A percentile compares a stretch with the other conserved stretches of the same genome.
These are phyloP conservation scores for Colletotrichum eleusines DNA, from an alignment of 2,329 filamentous ascomycete genomes.

Conservation along the genomic window DNA sequence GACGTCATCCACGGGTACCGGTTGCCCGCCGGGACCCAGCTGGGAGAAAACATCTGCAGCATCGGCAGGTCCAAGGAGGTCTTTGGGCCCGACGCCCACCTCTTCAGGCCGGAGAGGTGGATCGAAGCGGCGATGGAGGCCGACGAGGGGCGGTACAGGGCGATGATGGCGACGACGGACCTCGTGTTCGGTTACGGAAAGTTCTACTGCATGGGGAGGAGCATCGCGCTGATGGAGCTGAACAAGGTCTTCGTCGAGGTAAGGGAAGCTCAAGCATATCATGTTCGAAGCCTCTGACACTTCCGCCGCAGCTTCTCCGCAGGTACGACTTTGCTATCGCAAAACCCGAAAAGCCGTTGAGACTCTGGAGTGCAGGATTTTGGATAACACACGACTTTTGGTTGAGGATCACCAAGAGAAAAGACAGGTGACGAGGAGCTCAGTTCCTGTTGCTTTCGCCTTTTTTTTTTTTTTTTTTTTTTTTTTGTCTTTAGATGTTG, in stretches of 20 bases:
- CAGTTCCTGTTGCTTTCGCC: fast-evolving
- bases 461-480: background rate
- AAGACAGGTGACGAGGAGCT: background rate
- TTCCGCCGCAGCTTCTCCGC: slow-evolving; percentile 41
- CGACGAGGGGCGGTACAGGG: slow-evolving; percentile 47
- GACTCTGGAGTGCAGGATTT: slow-evolving; percentile 42
- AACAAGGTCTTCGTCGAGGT: slow-evolving; percentile 60
- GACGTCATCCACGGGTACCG: slow-evolving; percentile 51
- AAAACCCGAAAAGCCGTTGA: slow-evolving; percentile 41
- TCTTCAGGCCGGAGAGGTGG: slow-evolving; percentile 63
- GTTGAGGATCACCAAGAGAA: slow-evolving; percentile 39
- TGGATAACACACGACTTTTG: slow-evolving; percentile 45
- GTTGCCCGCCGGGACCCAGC: slow-evolving; percentile 53
- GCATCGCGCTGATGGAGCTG: slow-evolving; percentile 58
- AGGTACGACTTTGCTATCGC: slow-evolving; percentile 44
- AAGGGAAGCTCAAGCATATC: slow-evolving; percentile 45
- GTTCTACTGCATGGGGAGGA: slow-evolving; percentile 58
- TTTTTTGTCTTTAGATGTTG: background rate
- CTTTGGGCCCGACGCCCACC: slow-evolving; percentile 60
- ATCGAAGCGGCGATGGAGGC: slow-evolving; percentile 50
- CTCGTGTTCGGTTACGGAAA: slow-evolving; percentile 58
- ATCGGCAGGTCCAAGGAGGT: slow-evolving; percentile 53
- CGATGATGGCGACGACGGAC: slow-evolving; percentile 54
- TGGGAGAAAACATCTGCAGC: slow-evolving; percentile 57
- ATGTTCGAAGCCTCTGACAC: fast-evolving